A percentile compares a stretch with the other conserved stretches of the same genome.
These are phyloP conservation scores for Saccharum spontaneum DNA, from an alignment of 176 grass and related monocot species.

Conservation along the genomic window DNA sequence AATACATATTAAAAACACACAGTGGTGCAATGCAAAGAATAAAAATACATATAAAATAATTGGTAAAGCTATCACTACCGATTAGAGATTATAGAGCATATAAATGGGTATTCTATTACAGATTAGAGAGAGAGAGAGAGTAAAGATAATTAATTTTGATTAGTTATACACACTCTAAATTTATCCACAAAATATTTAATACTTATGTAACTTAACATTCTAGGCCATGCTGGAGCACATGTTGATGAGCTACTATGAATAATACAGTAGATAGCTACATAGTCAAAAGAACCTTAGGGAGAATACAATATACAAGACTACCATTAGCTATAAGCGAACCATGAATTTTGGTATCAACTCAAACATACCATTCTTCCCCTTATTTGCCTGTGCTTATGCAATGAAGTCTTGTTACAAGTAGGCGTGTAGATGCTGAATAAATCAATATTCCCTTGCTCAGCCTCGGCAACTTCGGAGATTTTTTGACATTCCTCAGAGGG, in stretches of 20 bases:
- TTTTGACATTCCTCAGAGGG: constrained; percentile 50
- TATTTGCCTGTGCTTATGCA: constrained; percentile 38
- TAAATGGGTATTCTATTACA: no score
- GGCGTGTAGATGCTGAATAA: constrained; percentile 84
- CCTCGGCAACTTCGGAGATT: constrained; percentile 33
- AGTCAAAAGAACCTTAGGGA: neutral
- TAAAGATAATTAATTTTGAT: neutral
- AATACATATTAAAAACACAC: no score
- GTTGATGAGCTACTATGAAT: neutral
- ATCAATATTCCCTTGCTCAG: constrained; percentile 74
- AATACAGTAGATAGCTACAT: neutral
- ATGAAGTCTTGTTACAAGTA: constrained; percentile 52
- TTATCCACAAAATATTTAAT: neutral
- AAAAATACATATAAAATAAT: no score
- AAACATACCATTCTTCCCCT: constrained; percentile 39
- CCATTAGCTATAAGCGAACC: neutral
- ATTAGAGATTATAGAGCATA: no score
- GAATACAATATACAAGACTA: neutral
- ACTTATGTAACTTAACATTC: neutral
- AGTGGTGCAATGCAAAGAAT: no score
- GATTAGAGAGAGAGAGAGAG: neutral
- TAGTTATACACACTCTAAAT: neutral
- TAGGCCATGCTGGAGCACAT: neutral
- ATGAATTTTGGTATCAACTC: neutral
- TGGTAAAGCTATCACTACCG: no score